Evolutionary conservation across 2,329 filamentous ascomycete species (phyloP), one percentile per base, ranked within the genome.

Genomic region (Biscogniauxia sp.): DNA sequence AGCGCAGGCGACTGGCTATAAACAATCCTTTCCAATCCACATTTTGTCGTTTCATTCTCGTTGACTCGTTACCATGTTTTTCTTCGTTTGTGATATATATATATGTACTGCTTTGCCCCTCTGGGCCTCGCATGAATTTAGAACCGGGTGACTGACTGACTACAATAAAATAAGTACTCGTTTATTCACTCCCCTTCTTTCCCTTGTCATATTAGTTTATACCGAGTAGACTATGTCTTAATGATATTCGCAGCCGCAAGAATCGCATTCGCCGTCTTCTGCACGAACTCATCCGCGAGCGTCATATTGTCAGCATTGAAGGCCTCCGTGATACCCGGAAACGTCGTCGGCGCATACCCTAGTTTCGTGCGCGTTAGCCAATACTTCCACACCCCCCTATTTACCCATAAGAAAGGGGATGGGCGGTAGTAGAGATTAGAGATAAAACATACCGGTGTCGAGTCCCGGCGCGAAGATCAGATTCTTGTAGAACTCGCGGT

Each of bases 381-480:
- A 19, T 5, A 37, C 9, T 51, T 17, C 49, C 11, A 56, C 28
- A 32, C 28, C 23, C 23, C 23, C 23, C 5, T 23, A 23, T 2
- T 23, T 23, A 23, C 23, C 23, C 23, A 23, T 23, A 23, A 23
- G 23, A 23, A 32, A 25, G 17, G 28, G 6, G 55, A 25, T 5
- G 32, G 8, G 20, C 45, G 26, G 25, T 49, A 19, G 19, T 37
- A n/a, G 19, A 26, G 9, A 17, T 17, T 7, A 3, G 37, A 41
- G n/a, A n/a, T n/a, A 17, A 51, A 15, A 70, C 66, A 15, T n/a
- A 82, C 41, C 80, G 68, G 80, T 82, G 51, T 82, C 80, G 0
- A 79, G 57, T 0, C 80, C 80, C 0, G 80, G 80, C 0, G 80
- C 80, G 6, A 78, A 80, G 0, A 81, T 77, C 0, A 81, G 76